These are phyloP conservation scores for Royoungia palumana DNA, from an alignment of 768 basidiomycete genomes.

Conservation along the genomic window DNA sequence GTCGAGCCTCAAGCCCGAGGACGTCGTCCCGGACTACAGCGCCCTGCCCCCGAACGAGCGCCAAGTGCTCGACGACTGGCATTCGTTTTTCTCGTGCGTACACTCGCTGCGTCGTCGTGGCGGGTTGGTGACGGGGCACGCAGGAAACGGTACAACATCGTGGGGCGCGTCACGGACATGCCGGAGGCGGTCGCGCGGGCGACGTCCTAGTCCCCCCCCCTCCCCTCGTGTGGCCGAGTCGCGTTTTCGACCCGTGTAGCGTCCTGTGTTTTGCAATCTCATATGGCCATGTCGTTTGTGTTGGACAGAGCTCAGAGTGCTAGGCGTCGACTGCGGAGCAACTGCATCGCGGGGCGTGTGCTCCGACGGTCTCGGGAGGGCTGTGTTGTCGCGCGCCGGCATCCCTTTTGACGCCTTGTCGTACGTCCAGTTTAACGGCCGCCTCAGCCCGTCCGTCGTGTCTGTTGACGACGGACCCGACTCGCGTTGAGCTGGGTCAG, in stretches of 20 bases:
- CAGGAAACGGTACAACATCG: conserved; percentile 85
- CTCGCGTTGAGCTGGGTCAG: no score
- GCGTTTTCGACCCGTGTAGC: not conserved
- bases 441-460: no score
- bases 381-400: no score
- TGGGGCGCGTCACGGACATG: conserved; percentile 67
- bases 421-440: no score
- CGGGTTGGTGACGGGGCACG: not conserved
- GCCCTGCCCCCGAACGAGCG: conserved; percentile 63
- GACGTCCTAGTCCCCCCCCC: no score
- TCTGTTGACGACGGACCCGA: no score
- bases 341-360: no score
- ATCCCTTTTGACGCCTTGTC: no score
- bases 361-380: no score
- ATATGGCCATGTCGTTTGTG: not conserved
- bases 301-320: no score
- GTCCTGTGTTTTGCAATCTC: not conserved
- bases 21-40: conserved; percentile 88
- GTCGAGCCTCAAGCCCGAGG: conserved; percentile 81
- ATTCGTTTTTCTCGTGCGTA: conserved; percentile 80
- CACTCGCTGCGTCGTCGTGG: not conserved
- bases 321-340: no score
- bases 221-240: no score
- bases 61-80: conserved; percentile 88
- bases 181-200: conserved; percentile 33